Evolutionary conservation across 768 basidiomycete genomes (phyloP).

Genomic region (Termitomyces sp.): DNA sequence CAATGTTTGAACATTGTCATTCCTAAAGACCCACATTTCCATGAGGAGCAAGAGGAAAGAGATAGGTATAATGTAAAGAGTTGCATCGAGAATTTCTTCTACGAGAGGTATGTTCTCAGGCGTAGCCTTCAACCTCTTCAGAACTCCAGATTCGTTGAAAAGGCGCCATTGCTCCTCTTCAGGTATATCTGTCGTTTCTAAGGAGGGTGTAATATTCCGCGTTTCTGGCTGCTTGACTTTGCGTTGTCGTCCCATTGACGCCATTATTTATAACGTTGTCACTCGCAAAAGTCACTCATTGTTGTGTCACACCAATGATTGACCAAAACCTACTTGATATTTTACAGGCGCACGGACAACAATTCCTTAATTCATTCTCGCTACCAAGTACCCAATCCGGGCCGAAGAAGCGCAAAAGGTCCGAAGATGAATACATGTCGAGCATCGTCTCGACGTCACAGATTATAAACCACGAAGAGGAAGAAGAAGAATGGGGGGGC

Average conservation of each 20-base stretch:
- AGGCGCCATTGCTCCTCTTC: conserved; percentile 79
- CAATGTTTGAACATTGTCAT: background rate
- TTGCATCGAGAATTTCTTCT: conserved; percentile 67
- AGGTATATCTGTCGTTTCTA: conserved; percentile 43
- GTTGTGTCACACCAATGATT: conserved; percentile 6
- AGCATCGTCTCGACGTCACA: conserved; percentile 5
- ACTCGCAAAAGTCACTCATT: conserved; percentile 6
- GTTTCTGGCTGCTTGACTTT: conserved; percentile 10
- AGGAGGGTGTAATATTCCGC: background rate
- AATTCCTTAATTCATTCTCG: conserved; percentile 40
- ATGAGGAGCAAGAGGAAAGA: conserved; percentile 73
- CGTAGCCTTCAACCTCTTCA: conserved; percentile 27
- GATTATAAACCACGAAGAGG: conserved; percentile 19
- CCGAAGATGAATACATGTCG: conserved; percentile 11
- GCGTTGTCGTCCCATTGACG: conserved; percentile 24
- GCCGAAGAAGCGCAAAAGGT: conserved; percentile 19
- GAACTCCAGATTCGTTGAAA: conserved; percentile 58
- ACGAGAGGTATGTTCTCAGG: conserved; percentile 36
- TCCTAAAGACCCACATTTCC: conserved; percentile 65
- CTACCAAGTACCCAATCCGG: conserved; percentile 9
- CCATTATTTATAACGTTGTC: background rate
- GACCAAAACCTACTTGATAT: conserved; percentile 33
- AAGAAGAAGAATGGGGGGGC: conserved; percentile 38
- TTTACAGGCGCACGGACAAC: conserved; percentile 41
- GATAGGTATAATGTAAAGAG: conserved; percentile 65